Base-by-base conservation (phyloP, 1,139 yeast species). In the Arxiozyma heterogenica region DNA sequence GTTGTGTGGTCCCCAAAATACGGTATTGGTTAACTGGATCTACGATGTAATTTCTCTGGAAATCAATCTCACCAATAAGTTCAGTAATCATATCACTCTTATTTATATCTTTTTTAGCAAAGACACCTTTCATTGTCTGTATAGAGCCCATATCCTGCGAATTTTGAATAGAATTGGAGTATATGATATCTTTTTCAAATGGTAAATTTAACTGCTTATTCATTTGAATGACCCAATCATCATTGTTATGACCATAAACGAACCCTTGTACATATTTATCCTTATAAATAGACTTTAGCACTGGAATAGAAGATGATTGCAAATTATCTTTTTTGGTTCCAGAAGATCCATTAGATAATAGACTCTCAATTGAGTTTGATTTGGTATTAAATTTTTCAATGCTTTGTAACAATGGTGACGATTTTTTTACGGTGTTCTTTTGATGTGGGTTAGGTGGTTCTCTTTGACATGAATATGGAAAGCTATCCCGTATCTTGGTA, bases 1-100 rank as follows among this genome's bases (percentile, higher is more conserved):
- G 94, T 64, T 89, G 89, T 8, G 94, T 83, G 21, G 89, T 83
- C 0, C 96, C 96, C 79, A 89, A 81, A 17, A 78, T 68, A 56
- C 82, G 71, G 67, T 88, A 91, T 66, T 88, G 95, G 67, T 91
- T 91, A 51, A 81, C 73, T 11, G 81, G 75, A 61, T 88, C 86
- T 6, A 70, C 65, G 34, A 79, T 77, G 66, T 90, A 91, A 59
- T 79, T 80, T 30, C 76, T 75, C 58, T 83, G 83, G 52, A 79
- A 73, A 61, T 83, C 84, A 9, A 90, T 70, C 58, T 85, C 90
- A 5, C 98, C 98, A 15, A 82, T 69, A 59, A 82, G 78, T 63
- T 87, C 90, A 39, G 79, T 74, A 4, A 90, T 71, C 6, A 81
- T 75, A 1, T 83, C 77, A 39, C 79, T 80, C 49, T 75, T 72